These are phyloP conservation scores for Hibiscus mutabilis DNA, from an alignment of 345 rosid genomes.

Conservation along the genomic window DNA sequence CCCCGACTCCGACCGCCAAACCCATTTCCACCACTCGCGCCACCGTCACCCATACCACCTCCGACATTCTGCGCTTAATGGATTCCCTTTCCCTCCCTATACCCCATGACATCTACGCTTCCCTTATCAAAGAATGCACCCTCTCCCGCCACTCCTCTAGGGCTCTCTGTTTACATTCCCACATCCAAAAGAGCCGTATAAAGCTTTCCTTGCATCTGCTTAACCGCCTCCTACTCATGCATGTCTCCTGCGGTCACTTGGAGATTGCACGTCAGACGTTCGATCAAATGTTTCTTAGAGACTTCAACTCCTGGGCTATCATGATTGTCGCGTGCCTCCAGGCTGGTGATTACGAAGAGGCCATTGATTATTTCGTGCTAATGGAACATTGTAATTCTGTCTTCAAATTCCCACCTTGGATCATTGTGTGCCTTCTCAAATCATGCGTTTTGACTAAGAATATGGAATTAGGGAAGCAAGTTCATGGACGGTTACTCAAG, in stretches of 20 bases:
- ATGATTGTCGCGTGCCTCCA: constrained; percentile 40
- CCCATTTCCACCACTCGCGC: neutral
- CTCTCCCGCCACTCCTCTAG: constrained; percentile 24
- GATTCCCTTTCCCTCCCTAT: constrained; percentile 43
- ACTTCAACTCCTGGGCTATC: constrained; percentile 53
- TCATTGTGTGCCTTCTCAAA: constrained; percentile 38
- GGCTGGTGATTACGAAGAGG: constrained; percentile 32
- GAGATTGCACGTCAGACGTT: constrained; percentile 47
- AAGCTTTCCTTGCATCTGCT: constrained; percentile 26
- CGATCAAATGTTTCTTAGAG: constrained; percentile 51
- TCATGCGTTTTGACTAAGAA: constrained; percentile 40
- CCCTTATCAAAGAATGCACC: constrained; percentile 56
- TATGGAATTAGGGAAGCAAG: constrained; percentile 51
- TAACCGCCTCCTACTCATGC: neutral
- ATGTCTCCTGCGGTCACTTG: constrained; percentile 35
- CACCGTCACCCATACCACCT: constrained; percentile 1
- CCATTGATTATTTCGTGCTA: constrained; percentile 30
- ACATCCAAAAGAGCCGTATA: constrained; percentile 25
- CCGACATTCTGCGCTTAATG: constrained; percentile 47
- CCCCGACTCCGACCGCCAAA: neutral
- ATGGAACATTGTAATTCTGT: constrained; percentile 25
- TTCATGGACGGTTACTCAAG: constrained; percentile 61
- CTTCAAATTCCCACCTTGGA: constrained; percentile 35
- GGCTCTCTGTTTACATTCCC: constrained; percentile 44
- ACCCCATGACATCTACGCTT: constrained; percentile 42